Evolutionary conservation across 1,139 yeast genomes (phyloP).

Genomic region (Trichomonascaceae sp.): DNA sequence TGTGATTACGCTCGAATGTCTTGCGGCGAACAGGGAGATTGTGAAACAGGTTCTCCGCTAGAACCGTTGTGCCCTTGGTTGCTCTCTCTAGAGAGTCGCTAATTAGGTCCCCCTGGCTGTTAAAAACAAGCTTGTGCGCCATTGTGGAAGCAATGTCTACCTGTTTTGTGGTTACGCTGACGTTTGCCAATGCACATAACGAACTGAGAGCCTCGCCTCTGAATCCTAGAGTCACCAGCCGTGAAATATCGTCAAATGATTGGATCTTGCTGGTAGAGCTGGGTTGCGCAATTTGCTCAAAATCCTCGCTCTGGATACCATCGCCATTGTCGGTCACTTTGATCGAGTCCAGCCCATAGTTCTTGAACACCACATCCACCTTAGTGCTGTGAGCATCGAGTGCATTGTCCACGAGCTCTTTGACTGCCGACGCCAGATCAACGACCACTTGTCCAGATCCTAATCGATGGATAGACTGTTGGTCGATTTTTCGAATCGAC

Average conservation of each 20-base stretch:
- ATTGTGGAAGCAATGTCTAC: constrained; percentile 35
- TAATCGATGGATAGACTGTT: constrained; percentile 48
- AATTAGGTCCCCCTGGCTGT: constrained; percentile 37
- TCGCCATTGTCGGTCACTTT: constrained; percentile 68
- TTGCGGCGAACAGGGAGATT: constrained; percentile 53
- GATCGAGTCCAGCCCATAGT: constrained; percentile 64
- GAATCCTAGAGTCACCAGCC: constrained; percentile 28
- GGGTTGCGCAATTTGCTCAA: constrained; percentile 47
- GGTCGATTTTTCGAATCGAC: constrained; percentile 28
- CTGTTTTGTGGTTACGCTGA: constrained; percentile 39
- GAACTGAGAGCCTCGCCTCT: constrained; percentile 27
- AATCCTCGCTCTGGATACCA: constrained; percentile 54
- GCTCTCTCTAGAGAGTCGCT: constrained; percentile 26
- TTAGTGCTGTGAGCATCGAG: constrained; percentile 63
- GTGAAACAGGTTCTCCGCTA: constrained; percentile 38
- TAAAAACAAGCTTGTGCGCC: constrained; percentile 42
- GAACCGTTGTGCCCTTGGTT: constrained; percentile 41
- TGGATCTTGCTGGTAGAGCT: constrained; percentile 72
- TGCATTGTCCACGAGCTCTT: constrained; percentile 79
- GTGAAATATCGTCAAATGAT: constrained; percentile 41
- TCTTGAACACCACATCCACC: constrained; percentile 51
- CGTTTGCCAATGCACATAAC: constrained; percentile 25
- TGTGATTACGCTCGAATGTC: constrained; percentile 54
- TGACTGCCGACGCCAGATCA: constrained; percentile 62
- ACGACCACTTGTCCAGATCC: constrained; percentile 91